Percentiles rank a stretch among this genome's conserved stretches.
Evolutionary conservation across 1,139 yeast species (phyloP).

Genomic region (Nadsonia commutata): DNA sequence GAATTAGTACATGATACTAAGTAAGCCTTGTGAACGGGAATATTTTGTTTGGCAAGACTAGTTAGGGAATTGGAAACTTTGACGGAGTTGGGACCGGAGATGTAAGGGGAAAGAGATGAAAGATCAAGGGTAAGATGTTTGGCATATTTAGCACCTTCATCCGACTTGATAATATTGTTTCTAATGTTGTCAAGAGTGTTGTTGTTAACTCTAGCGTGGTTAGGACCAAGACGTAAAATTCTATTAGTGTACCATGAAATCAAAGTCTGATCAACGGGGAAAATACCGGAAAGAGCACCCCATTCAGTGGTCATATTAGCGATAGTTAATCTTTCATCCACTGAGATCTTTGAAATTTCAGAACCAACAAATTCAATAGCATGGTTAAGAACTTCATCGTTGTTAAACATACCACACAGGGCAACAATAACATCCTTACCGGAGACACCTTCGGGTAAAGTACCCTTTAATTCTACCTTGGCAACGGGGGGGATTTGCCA

Average conservation of each 20-base stretch:
- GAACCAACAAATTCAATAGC: constrained; percentile 95
- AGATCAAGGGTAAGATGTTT: constrained; percentile 75
- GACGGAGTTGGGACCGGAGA: constrained; percentile 96
- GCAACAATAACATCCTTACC: constrained; percentile 97
- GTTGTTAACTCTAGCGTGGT: constrained; percentile 73
- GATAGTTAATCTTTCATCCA: constrained; percentile 87
- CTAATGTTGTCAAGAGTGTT: constrained; percentile 38
- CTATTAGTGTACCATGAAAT: constrained; percentile 66
- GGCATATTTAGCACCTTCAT: constrained; percentile 69
- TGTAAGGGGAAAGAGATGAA: constrained; percentile 72
- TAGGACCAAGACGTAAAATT: constrained; percentile 48
- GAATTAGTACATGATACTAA: constrained; percentile 97
- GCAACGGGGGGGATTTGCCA: constrained; percentile 99
- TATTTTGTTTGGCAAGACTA: constrained; percentile 55
- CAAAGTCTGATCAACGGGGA: constrained; percentile 78
- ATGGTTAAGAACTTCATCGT: constrained; percentile 92
- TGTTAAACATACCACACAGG: constrained; percentile 85
- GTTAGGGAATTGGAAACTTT: constrained; percentile 71
- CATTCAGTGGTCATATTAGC: constrained; percentile 99
- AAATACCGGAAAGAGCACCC: constrained; percentile 96
- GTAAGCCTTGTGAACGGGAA: constrained; percentile 84
- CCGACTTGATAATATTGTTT: constrained; percentile 38
- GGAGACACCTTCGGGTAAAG: constrained; percentile 71
- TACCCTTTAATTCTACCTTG: constrained; percentile 71
- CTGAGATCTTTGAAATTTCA: constrained; percentile 52